Percentiles rank a stretch among this genome's conserved stretches.
Evolutionary conservation across 805 yeast genomes (phyloP).

Genomic region (Ogataea salicorniae): DNA sequence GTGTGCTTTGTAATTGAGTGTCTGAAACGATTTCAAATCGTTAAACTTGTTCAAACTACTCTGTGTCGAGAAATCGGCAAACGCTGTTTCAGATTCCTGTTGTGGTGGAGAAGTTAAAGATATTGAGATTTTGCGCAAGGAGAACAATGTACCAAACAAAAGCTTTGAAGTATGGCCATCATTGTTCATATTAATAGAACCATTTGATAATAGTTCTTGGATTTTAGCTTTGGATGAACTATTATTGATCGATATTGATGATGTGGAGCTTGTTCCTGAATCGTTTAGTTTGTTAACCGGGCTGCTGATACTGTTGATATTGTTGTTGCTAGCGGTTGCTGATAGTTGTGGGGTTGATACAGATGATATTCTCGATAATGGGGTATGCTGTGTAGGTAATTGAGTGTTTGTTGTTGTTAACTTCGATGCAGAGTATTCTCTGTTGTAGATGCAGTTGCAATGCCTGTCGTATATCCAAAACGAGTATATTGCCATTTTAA

Average conservation of each 20-base stretch:
- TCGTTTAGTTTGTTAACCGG: background rate
- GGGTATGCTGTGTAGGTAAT: background rate
- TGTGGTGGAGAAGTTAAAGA: slow-evolving; percentile 8
- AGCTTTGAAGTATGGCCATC: slow-evolving; percentile 72
- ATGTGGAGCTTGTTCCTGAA: background rate
- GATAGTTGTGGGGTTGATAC: background rate
- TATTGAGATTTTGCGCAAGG: slow-evolving; percentile 68
- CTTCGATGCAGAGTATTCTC: slow-evolving; percentile 48
- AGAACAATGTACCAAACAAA: slow-evolving; percentile 78
- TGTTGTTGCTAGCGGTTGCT: background rate
- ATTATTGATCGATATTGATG: background rate
- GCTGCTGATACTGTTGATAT: background rate
- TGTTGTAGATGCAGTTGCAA: slow-evolving; percentile 77
- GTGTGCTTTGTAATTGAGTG: slow-evolving; percentile 76
- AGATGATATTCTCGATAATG: too few relatives aligned
- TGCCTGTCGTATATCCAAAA: slow-evolving; percentile 91
- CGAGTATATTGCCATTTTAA: slow-evolving; percentile 63
- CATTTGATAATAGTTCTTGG: slow-evolving; percentile 18
- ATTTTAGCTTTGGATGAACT: slow-evolving; percentile 3
- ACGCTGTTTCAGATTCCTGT: slow-evolving; percentile 2
- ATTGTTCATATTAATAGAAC: slow-evolving; percentile 47
- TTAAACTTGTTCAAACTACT: slow-evolving; percentile 29
- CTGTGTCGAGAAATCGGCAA: background rate
- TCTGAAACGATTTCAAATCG: slow-evolving; percentile 43
- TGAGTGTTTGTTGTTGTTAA: background rate